Percentiles rank a stretch among this genome's conserved stretches.
Evolutionary conservation across 495 filamentous ascomycete species (phyloP).

Genomic region (Hypoxylon lienhwacheense): DNA sequence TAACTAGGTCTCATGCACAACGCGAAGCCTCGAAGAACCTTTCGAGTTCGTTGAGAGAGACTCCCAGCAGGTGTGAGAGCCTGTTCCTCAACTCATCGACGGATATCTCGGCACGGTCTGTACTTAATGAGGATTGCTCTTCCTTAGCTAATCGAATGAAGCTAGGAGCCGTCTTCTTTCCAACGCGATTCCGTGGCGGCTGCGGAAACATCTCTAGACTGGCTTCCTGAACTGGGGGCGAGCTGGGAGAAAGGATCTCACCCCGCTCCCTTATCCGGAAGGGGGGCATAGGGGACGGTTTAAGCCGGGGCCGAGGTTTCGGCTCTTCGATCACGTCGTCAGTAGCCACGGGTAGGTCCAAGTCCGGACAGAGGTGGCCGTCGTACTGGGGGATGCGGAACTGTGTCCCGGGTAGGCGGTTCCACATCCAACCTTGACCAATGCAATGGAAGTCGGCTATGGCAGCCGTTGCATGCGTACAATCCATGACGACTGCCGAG

Average conservation of each 20-base stretch:
- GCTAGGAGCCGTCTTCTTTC: slow-evolving; percentile 2
- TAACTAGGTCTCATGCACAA: slow-evolving; percentile 5
- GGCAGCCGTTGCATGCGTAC: slow-evolving; percentile 32
- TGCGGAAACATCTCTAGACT: slow-evolving; percentile 19
- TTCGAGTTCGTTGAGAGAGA: slow-evolving; percentile 35
- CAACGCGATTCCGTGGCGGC: slow-evolving; percentile 12
- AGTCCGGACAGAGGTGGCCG: slow-evolving; percentile 32
- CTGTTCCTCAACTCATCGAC: slow-evolving; percentile 34
- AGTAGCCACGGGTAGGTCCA: slow-evolving; percentile 30
- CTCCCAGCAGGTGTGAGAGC: slow-evolving; percentile 32
- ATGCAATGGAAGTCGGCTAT: slow-evolving; percentile 34
- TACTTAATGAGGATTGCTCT: slow-evolving; percentile 2
- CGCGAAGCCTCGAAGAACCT: slow-evolving; percentile 27
- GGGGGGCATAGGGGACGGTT: slow-evolving; percentile 10
- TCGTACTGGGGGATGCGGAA: slow-evolving; percentile 40
- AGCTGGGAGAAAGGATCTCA: not conserved
- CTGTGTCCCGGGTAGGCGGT: slow-evolving; percentile 27
- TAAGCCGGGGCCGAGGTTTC: slow-evolving; percentile 2
- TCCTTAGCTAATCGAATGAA: slow-evolving; percentile 6
- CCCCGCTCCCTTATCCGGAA: not conserved
- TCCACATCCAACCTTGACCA: slow-evolving; percentile 30
- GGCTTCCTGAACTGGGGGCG: not conserved
- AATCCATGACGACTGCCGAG: not conserved
- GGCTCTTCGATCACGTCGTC: slow-evolving; percentile 32
- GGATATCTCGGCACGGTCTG: slow-evolving; percentile 31